Evolutionary conservation across 257 asterid genomes (phyloP).

Genomic region (Eucommia ulmoides): DNA sequence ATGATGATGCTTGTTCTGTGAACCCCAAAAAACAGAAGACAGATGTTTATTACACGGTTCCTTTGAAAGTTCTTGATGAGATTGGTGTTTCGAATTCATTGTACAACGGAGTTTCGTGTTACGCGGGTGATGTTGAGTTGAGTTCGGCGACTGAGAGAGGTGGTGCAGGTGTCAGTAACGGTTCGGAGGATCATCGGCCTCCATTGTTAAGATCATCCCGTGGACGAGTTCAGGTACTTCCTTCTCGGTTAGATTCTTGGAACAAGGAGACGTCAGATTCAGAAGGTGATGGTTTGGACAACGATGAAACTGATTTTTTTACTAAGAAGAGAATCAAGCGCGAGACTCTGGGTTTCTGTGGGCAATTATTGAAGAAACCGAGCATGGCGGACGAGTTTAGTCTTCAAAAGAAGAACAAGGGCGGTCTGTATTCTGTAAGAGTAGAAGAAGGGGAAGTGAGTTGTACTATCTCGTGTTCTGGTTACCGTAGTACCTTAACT

Average conservation of each 20-base stretch:
- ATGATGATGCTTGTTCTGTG: conserved; percentile 21
- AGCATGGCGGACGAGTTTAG: conserved; percentile 14
- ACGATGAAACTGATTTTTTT: conserved; percentile 2
- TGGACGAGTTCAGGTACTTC: conserved; percentile 61
- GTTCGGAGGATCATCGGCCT: conserved; percentile 19
- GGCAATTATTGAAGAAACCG: conserved; percentile 30
- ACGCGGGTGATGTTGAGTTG: conserved; percentile 17
- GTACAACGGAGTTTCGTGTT: conserved; percentile 16
- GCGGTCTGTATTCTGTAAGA: conserved; percentile 2
- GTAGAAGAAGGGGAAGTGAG: conserved; percentile 6
- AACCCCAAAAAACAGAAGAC: conserved; percentile 14
- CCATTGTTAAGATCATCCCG: conserved; percentile 68
- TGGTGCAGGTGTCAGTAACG: conserved; percentile 12
- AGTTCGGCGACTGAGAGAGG: conserved; percentile 1
- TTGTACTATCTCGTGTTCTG: conserved; percentile 12
- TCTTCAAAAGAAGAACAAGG: conserved; percentile 14
- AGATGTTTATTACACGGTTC: conserved; percentile 27
- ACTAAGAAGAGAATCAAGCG: conserved; percentile 33
- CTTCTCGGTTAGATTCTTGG: conserved; percentile 50
- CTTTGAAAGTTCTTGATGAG: conserved; percentile 28
- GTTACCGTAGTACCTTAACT: conserved; percentile 46
- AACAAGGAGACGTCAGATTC: conserved; percentile 37
- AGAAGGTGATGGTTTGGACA: conserved; percentile 10
- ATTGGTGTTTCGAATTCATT: conserved; percentile 19
- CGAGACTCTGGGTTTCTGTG: conserved; percentile 18